phyloP scores from a whole-genome alignment of 768 basidiomycete genomes.

The Rhizopogon sp. region DNA sequence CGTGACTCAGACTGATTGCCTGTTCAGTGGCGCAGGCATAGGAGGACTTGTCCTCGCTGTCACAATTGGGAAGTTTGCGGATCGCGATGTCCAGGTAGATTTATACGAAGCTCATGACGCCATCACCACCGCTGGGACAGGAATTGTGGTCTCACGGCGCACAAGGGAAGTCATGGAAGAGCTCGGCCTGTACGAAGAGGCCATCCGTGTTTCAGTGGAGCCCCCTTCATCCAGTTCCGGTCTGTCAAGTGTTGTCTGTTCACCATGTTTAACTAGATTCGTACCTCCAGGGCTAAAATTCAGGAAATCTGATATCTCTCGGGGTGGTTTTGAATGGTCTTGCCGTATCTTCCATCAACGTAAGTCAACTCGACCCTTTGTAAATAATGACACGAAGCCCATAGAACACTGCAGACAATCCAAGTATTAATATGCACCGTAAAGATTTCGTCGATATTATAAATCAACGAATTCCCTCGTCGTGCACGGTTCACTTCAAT shows the following conservation, averaged over 20 bases:
- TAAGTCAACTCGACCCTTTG: background rate
- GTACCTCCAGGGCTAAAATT: background rate
- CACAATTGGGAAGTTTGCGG: constrained; percentile 22
- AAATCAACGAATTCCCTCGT: constrained; percentile 12
- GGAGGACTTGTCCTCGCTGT: constrained; percentile 36
- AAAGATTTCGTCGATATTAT: constrained; percentile 22
- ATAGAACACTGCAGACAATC: background rate
- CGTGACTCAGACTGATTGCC: background rate
- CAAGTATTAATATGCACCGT: constrained; percentile 13
- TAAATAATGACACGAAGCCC: background rate
- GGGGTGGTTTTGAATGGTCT: constrained; percentile 6
- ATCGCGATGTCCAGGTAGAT: constrained; percentile 26
- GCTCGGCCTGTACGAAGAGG: constrained; percentile 29
- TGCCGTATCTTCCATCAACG: constrained; percentile 3
- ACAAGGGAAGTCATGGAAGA: constrained; percentile 39
- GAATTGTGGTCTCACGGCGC: constrained; percentile 40
- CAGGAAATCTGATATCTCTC: background rate
- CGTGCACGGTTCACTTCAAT: constrained; percentile 18
- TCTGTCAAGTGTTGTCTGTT: background rate
- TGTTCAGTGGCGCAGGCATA: constrained; percentile 17
- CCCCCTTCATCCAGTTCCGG: constrained; percentile 1
- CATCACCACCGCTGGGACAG: constrained; percentile 32
- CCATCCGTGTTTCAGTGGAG: constrained; percentile 12
- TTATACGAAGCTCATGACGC: constrained; percentile 39
- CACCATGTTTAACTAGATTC: background rate